Percentiles rank a stretch among this genome's conserved stretches.
These are phyloP conservation scores for Colletotrichum paranaense DNA, from an alignment of 2,329 filamentous ascomycete genomes.

Conservation along the genomic window DNA sequence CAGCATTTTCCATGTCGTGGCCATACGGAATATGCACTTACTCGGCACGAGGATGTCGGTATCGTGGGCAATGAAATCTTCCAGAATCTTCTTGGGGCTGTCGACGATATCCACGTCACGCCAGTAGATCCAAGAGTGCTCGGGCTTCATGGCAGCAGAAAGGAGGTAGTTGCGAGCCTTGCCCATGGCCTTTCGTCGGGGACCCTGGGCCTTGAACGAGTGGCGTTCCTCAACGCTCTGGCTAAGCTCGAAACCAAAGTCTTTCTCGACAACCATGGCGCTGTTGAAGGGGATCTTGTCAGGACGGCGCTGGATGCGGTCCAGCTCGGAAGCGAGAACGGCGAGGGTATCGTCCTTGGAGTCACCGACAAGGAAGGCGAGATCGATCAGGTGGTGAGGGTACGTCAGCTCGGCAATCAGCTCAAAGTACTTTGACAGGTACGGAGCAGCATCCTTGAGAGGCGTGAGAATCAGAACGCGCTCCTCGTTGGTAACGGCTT, in stretches of 20 bases:
- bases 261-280: slow-evolving; percentile 87
- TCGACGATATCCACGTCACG: slow-evolving; percentile 96
- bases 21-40: slow-evolving; percentile 60
- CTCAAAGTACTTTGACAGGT: slow-evolving; percentile 92
- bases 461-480: slow-evolving; percentile 92
- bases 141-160: slow-evolving; percentile 83
- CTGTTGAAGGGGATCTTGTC: slow-evolving; percentile 88
- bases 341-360: slow-evolving; percentile 91
- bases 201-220: slow-evolving; percentile 86
- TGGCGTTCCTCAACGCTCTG: slow-evolving; percentile 88
- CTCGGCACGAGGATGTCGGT: slow-evolving; percentile 94
- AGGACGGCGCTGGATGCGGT: slow-evolving; percentile 84
- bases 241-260: slow-evolving; percentile 81
- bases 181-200: slow-evolving; percentile 90
- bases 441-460: slow-evolving; percentile 86
- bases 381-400: slow-evolving; percentile 93
- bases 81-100: slow-evolving; percentile 85
- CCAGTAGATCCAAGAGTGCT: slow-evolving; percentile 99
- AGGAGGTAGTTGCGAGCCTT: slow-evolving; percentile 93
- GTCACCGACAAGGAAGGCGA: slow-evolving; percentile 94
- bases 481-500: slow-evolving; percentile 85
- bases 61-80: slow-evolving; percentile 96
- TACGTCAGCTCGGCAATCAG: slow-evolving; percentile 91
- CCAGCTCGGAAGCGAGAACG: slow-evolving; percentile 85
- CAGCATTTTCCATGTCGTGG: slow-evolving; percentile 24